Percentiles rank a stretch among this genome's conserved stretches.
Evolutionary conservation across 2,329 filamentous ascomycete species (phyloP).

Genomic region (Hansfordia pulvinata): DNA sequence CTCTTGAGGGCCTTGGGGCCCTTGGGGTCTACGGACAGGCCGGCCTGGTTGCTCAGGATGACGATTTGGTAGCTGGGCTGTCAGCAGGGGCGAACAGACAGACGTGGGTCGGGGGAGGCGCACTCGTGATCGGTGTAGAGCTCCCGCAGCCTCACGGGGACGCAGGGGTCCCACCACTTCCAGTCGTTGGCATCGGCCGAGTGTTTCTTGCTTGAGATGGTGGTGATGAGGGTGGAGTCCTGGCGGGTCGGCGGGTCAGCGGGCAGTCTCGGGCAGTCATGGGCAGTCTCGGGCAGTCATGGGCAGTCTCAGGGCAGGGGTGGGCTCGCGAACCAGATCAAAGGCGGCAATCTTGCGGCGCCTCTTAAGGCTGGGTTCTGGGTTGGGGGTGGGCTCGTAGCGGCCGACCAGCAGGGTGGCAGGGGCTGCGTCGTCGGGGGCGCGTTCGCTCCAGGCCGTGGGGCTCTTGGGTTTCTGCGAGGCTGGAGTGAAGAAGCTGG

Average conservation of each 20-base stretch:
- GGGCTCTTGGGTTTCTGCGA: slow-evolving; percentile 75
- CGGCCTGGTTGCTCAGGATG: slow-evolving; percentile 82
- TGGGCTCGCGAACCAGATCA: slow-evolving; percentile 37
- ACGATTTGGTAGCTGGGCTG: slow-evolving; percentile 53
- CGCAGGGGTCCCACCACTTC: slow-evolving; percentile 79
- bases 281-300: neutral
- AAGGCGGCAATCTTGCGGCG: slow-evolving; percentile 57
- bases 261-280: neutral
- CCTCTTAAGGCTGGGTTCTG: slow-evolving; percentile 14
- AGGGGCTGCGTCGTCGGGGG: slow-evolving; percentile 31
- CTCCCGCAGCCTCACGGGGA: slow-evolving; percentile 53
- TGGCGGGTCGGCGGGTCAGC: slow-evolving; percentile 15
- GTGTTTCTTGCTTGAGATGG: slow-evolving; percentile 71
- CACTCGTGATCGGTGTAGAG: slow-evolving; percentile 57
- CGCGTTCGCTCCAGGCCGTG: slow-evolving; percentile 57
- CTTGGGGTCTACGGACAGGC: slow-evolving; percentile 65
- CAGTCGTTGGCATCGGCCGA: slow-evolving; percentile 61
- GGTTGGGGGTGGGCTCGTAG: slow-evolving; percentile 36
- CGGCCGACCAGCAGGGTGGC: slow-evolving; percentile 62
- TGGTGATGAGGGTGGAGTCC: slow-evolving; percentile 80
- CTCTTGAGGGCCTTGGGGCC: slow-evolving; percentile 47
- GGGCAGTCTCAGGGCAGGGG: neutral
- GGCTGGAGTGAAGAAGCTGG: slow-evolving; percentile 76
- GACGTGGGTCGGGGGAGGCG: slow-evolving; percentile 4
- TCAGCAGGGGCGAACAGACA: slow-evolving; percentile 1